phyloP scores from a whole-genome alignment of 768 basidiomycete genomes.

The Coprinopsis strossmayeri region DNA sequence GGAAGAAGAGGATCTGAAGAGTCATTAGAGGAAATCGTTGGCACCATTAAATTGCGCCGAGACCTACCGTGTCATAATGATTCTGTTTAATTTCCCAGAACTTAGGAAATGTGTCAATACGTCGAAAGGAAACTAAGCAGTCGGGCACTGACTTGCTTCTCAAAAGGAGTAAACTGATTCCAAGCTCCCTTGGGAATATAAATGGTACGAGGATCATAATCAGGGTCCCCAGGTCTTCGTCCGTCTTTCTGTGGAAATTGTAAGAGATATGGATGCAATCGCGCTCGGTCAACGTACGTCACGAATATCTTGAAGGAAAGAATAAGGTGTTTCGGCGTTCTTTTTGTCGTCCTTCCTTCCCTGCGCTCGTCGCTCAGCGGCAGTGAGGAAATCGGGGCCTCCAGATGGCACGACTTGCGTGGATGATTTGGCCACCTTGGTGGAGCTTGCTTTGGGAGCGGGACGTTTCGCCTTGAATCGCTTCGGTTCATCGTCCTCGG shows the following conservation, averaged over 20 bases:
- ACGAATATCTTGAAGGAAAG: conserved; percentile 62
- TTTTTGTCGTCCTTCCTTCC: conserved; percentile 82
- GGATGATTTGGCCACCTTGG: conserved; percentile 15
- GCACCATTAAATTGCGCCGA: conserved; percentile 7
- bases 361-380: conserved; percentile 71
- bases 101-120: conserved; percentile 24
- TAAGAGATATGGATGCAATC: background rate
- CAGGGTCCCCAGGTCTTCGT: conserved; percentile 66
- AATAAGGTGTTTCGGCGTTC: conserved; percentile 66
- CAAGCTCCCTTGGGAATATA: conserved; percentile 73
- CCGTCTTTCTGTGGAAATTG: conserved; percentile 63
- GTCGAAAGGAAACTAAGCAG: background rate
- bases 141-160: conserved; percentile 60
- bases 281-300: conserved; percentile 46
- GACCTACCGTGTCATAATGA: conserved; percentile 83
- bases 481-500: conserved; percentile 20
- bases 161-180: conserved; percentile 88
- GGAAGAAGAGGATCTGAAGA: conserved; percentile 83
- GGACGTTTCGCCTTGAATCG: conserved; percentile 29
- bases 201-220: conserved; percentile 88
- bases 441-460: conserved; percentile 16
- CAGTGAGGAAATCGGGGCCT: conserved; percentile 60
- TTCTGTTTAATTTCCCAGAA: conserved; percentile 96
- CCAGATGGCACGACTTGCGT: conserved; percentile 17
- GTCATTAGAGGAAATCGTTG: conserved; percentile 8